Base-by-base conservation (phyloP, 306 rosid genomes). In the Cicer yamashitae region DNA sequence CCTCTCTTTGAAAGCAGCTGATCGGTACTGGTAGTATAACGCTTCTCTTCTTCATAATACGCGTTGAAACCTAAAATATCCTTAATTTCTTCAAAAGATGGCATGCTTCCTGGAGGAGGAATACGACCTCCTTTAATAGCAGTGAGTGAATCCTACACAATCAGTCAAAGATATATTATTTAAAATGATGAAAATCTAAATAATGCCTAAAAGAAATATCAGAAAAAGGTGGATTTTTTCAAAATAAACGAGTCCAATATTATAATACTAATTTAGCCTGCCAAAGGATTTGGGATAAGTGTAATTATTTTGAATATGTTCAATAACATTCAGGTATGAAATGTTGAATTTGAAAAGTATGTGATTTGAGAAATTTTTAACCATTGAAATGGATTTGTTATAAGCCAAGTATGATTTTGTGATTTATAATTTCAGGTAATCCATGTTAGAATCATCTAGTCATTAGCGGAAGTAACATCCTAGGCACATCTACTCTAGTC, bases 71-170 rank as follows among this genome's bases (percentile, higher is more conserved):
- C 98, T 52, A 94, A 56, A 60, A 91, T 84, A 67, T 94, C 96
- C 90, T 94, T 90, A 37, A 94, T 72, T 85, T 94, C 97, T 72
- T 86, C 97, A 38, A 94, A 94, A 59, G 97, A 80, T 39, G 97
- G 97, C 94, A 94, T 87, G 87, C 94, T 91, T 83, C 93, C 96
- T 20, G 97, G 98, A 69, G 97, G 82, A 87, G 98, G 98, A 80
- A 94, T 78, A 76, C 98, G 93, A 8, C 98, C 98, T 70, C 98
- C 94, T 86, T 14, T 87, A 54, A 94, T 85, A 61, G 97, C 98
- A 67, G 77, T 67, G 40, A 91, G 90, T 69, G 97, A 74, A 72
- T 90, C 98, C 97, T 94, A 88, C 84, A 86, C 51, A 79, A 15
- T 8, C 30, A 64, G 71, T 71, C 69, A 62, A 54, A 69, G 74